These are phyloP conservation scores for Eragrostis tef DNA, from an alignment of 202 grass and related monocot genomes.

Conservation along the genomic window DNA sequence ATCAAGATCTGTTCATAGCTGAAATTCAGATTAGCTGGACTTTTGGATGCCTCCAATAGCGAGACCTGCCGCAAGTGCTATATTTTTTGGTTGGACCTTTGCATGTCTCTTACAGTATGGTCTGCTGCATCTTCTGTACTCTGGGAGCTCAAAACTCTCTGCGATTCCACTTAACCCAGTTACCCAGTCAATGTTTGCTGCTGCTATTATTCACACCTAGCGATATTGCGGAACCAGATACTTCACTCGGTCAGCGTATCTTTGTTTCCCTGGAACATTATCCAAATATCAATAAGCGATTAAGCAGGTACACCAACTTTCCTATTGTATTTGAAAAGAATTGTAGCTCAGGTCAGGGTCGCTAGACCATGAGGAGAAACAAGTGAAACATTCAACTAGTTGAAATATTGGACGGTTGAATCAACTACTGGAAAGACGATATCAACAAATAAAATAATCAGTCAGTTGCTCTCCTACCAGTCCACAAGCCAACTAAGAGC, in stretches of 20 bases:
- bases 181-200: slow-evolving; percentile 52
- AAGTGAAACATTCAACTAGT: slow-evolving; percentile 43
- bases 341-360: slow-evolving; percentile 38
- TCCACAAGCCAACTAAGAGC: slow-evolving; percentile 11
- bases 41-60: background rate
- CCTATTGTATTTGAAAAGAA: slow-evolving; percentile 33
- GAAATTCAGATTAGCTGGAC: background rate
- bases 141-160: slow-evolving; percentile 55
- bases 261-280: slow-evolving; percentile 50
- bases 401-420: slow-evolving; percentile 40
- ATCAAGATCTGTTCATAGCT: background rate
- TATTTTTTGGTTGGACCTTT: background rate
- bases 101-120: background rate
- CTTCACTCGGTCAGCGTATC: slow-evolving; percentile 42
- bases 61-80: background rate
- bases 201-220: slow-evolving; percentile 50
- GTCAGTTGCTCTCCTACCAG: slow-evolving; percentile 3
- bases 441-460: background rate
- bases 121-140: slow-evolving; percentile 15
- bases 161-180: slow-evolving; percentile 33
- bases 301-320: slow-evolving; percentile 17
- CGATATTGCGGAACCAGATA: slow-evolving; percentile 51
- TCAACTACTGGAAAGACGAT: background rate
- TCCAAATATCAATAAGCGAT: slow-evolving; percentile 1
- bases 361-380: slow-evolving; percentile 28